Base-by-base conservation (phyloP, 352 stramenopile genomes). In the Pythium apleroticum region DNA sequence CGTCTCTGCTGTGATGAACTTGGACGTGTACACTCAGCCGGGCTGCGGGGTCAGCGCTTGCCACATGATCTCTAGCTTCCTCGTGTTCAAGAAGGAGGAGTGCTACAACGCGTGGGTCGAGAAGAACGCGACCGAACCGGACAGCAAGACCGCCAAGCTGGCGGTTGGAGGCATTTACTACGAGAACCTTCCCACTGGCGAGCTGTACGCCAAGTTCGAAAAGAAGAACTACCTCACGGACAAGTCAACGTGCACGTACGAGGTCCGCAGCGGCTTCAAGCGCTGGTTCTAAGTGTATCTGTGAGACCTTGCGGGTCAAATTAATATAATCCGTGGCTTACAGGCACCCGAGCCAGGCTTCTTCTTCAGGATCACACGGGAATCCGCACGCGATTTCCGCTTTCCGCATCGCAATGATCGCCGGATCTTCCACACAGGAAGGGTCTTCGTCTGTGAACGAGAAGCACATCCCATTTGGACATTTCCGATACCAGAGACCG, bases 141-240 rank as follows among this genome's bases (percentile, higher is more conserved):
- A 86, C 43, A 75, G 73, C 15, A 59, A 63, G 20, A 77, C 70
- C 17, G 69, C 70, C 11, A 60, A 62, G 33, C 71, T 87, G 31
- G 45, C 78, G 55, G 84, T 88, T 72, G 78, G 78, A 19, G 78
- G 78, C 37, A 81, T 82, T 48, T 88, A 84, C 65, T 88, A 88
- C 57, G 75, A 84, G 41, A 70, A 84, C 46, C 27, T 83, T 39
- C 78, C 78, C 0, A 54, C 59, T 11, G 75, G 78, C 15, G 76
- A 86, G 60, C 75, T 88, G 31, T 88, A 86, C 66, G 66, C 76
- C 66, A 85, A 84, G 50, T 88, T 71, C 35, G 76, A 88, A 52
- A 65, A 62, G 25, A 77, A 69, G 24, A 88, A 88, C 68, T 81
- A 81, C 54, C 66, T 88, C 25, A 83, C 77, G 25, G 57, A 71